phyloP scores from a whole-genome alignment of 192 early-diverging fungal species.

The Mortierella hygrophila region DNA sequence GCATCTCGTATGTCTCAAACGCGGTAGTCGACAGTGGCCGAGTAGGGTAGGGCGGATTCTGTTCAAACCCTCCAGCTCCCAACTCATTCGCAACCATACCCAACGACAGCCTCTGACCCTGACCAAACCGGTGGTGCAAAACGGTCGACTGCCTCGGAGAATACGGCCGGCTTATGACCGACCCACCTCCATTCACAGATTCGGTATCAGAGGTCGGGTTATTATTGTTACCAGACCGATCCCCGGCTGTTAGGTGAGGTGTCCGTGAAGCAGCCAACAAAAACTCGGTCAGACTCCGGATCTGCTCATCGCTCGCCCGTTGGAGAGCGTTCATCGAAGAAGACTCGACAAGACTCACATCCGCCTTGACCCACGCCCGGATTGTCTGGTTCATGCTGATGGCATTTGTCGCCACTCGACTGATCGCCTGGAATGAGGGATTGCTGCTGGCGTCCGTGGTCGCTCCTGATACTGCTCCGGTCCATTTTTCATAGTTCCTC shows the following conservation, averaged over 20 bases:
- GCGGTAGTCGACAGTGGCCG: conserved; percentile 20
- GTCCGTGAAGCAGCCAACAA: conserved; percentile 15
- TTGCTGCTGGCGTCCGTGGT: not conserved
- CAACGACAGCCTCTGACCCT: conserved; percentile 28
- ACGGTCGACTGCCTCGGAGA: conserved; percentile 27
- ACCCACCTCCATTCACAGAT: conserved; percentile 1
- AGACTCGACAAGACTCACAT: conserved; percentile 42
- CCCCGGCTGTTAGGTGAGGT: not conserved
- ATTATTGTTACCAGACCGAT: not conserved
- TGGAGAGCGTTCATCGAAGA: conserved; percentile 37
- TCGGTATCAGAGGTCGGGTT: conserved; percentile 15
- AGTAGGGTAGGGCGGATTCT: conserved; percentile 10
- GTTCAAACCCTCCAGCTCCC: conserved; percentile 4
- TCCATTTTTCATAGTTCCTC: conserved; percentile 38
- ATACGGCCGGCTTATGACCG: conserved; percentile 10
- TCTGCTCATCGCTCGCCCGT: conserved; percentile 46
- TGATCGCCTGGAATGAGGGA: conserved; percentile 14
- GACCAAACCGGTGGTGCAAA: conserved; percentile 7
- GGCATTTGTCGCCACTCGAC: conserved; percentile 30
- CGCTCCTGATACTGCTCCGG: not conserved
- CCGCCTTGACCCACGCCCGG: conserved; percentile 37
- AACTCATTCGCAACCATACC: conserved; percentile 30
- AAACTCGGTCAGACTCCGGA: conserved; percentile 43
- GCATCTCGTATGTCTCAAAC: not conserved
- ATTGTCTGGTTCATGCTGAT: conserved; percentile 48